Base-by-base conservation (phyloP, 192 early-diverging fungal genomes). In the Gryganskiella cystojenkinii region DNA sequence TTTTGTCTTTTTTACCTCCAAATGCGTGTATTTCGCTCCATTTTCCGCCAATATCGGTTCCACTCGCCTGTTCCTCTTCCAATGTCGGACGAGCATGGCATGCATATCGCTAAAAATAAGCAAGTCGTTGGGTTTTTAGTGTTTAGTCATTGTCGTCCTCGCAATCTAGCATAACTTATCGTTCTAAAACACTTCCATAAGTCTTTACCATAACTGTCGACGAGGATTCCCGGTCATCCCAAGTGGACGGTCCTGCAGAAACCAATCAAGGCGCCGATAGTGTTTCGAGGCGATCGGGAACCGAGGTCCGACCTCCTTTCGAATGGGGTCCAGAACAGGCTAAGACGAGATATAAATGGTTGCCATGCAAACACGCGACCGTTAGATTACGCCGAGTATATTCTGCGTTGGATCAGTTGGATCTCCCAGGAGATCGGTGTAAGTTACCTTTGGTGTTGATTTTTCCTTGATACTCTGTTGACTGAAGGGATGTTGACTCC, bases 381-480 rank as follows among this genome's bases (percentile, higher is more conserved):
- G n/a, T n/a, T n/a, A n/a, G n/a, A n/a, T n/a, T n/a, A n/a, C n/a
- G n/a, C n/a, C n/a, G n/a, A n/a, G n/a, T n/a, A n/a, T n/a, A n/a
- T n/a, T n/a, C n/a, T n/a, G n/a, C n/a, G n/a, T n/a, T n/a, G n/a
- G n/a, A n/a, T n/a, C n/a, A n/a, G n/a, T n/a, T n/a, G n/a, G n/a
- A n/a, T n/a, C n/a, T n/a, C n/a, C n/a, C n/a, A n/a, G n/a, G n/a
- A n/a, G n/a, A n/a, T n/a, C n/a, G n/a, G n/a, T n/a, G n/a, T n/a
- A n/a, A n/a, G n/a, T n/a, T 45, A 78, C 74, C 50, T 69, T 78
- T 54, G 31, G 35, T 7, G 13, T 11, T 3, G 67, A 47, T 25
- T 60, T 78, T 58, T 69, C 47, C 22, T 56, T 56, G 40, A 78
- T 78, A 60, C 65, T 64, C 31, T 78, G 66, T 42, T 53, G 74